Evolutionary conservation across 179 eudicot genomes (phyloP).

Genomic region (Spergularia azorica): DNA sequence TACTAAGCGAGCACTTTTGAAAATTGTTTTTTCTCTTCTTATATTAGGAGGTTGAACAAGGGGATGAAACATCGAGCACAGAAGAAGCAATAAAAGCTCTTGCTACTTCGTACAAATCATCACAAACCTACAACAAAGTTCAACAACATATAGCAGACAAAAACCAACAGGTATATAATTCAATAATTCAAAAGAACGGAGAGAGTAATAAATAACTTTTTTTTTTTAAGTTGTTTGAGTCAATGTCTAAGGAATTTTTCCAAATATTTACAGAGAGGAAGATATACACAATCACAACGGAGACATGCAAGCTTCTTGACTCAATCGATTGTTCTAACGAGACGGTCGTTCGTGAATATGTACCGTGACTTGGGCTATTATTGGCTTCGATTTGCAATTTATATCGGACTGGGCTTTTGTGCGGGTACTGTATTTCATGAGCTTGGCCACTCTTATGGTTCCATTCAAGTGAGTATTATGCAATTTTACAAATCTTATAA

Average conservation of each 20-base stretch:
- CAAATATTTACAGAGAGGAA: conserved; percentile 34
- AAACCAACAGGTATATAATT: conserved; percentile 36
- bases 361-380: conserved; percentile 77
- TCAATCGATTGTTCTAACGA: conserved; percentile 62
- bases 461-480: conserved; percentile 52
- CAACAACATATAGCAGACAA: conserved; percentile 35
- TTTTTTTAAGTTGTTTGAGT: too few species aligned
- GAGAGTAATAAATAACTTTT: too few species aligned
- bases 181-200: too few species aligned
- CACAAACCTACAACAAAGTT: conserved; percentile 38
- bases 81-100: conserved; percentile 56
- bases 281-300: conserved; percentile 35
- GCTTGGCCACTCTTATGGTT: conserved; percentile 47
- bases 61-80: conserved; percentile 33
- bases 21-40: neutral
- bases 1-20: too few species aligned
- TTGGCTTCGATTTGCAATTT: conserved; percentile 69
- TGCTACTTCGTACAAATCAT: conserved; percentile 49
- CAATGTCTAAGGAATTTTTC: too few species aligned
- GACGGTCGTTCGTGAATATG: conserved; percentile 76
- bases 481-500: too few species aligned
- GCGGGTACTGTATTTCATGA: conserved; percentile 59
- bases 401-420: conserved; percentile 50
- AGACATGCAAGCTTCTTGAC: conserved; percentile 45
- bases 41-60: conserved; percentile 58